Conservation (phyloP, 495 filamentous ascomycete genomes). For the Talaromyces adpressus region DNA sequence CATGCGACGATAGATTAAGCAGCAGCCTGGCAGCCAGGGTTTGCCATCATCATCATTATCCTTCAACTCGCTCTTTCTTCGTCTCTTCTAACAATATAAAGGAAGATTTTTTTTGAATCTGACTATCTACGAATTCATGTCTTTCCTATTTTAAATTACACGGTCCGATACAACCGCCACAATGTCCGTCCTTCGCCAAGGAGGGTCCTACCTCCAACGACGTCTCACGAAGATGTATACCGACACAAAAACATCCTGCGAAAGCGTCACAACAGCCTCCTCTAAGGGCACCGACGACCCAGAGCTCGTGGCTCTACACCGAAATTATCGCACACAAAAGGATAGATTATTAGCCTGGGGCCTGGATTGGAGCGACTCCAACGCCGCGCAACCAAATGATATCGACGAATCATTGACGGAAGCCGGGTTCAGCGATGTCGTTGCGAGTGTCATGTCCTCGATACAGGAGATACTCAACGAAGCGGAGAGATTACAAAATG, state of each 20-base stretch:
- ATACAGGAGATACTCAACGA: slow-evolving; percentile 84
- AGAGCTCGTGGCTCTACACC: slow-evolving; percentile 48
- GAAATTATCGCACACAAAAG: slow-evolving; percentile 49
- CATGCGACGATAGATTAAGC: not conserved
- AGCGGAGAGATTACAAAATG: slow-evolving; percentile 69
- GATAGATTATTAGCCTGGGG: slow-evolving; percentile 79
- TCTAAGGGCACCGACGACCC: slow-evolving; percentile 48
- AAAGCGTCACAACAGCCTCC: slow-evolving; percentile 68
- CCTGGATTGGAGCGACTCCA: slow-evolving; percentile 78
- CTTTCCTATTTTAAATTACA: not conserved
- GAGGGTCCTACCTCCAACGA: slow-evolving; percentile 46
- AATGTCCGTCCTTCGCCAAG: slow-evolving; percentile 44
- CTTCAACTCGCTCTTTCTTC: not conserved
- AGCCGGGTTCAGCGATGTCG: slow-evolving; percentile 79
- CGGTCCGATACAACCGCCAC: slow-evolving; percentile 17
- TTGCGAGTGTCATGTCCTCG: slow-evolving; percentile 80
- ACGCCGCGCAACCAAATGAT: slow-evolving; percentile 57
- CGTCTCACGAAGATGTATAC: slow-evolving; percentile 85
- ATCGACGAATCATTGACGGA: slow-evolving; percentile 81
- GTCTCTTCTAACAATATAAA: not conserved
- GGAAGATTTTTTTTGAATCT: not conserved
- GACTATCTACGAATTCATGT: not conserved
- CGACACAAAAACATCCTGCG: slow-evolving; percentile 84
- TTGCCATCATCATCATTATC: not conserved
- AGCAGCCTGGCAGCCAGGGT: not conserved